These are phyloP conservation scores for Wickerhamiella allomyrinae DNA, from an alignment of 805 yeast genomes.

Conservation along the genomic window DNA sequence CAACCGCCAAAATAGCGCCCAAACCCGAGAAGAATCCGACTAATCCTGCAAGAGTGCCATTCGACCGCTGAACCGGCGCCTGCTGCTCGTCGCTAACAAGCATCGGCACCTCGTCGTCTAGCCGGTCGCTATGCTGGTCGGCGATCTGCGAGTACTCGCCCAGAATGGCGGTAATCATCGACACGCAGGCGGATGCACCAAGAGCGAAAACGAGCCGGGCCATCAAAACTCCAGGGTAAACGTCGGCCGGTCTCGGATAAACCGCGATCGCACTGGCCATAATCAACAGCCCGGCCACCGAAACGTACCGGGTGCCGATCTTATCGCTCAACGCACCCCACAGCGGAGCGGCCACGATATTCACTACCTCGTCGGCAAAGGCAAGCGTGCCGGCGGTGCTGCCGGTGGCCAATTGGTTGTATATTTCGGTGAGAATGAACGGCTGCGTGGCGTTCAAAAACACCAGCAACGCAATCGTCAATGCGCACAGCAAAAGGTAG, in stretches of 20 bases:
- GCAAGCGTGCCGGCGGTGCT: conserved; percentile 36
- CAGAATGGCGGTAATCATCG: conserved; percentile 47
- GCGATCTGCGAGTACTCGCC: conserved; percentile 28
- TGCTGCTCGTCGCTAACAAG: background rate
- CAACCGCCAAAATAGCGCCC: conserved; percentile 54
- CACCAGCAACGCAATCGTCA: conserved; percentile 30
- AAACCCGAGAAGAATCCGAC: conserved; percentile 50
- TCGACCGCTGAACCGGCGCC: conserved; percentile 20
- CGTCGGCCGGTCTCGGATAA: conserved; percentile 33
- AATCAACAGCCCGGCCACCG: conserved; percentile 34
- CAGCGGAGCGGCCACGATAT: conserved; percentile 41
- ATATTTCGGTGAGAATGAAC: conserved; percentile 29
- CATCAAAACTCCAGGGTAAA: conserved; percentile 38
- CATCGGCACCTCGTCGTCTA: background rate
- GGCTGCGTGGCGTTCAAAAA: conserved; percentile 33
- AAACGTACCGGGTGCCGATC: conserved; percentile 44
- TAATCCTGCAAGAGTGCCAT: conserved; percentile 45
- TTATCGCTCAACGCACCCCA: conserved; percentile 51
- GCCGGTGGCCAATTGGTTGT: conserved; percentile 24
- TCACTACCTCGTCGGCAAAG: conserved; percentile 44
- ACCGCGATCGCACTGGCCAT: conserved; percentile 35
- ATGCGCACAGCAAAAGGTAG: conserved; percentile 28
- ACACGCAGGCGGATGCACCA: conserved; percentile 41
- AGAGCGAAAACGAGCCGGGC: conserved; percentile 43
- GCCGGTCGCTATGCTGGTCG: background rate